phyloP scores from a whole-genome alignment of 202 grass and related monocot genomes.

The Musa balbisiana region DNA sequence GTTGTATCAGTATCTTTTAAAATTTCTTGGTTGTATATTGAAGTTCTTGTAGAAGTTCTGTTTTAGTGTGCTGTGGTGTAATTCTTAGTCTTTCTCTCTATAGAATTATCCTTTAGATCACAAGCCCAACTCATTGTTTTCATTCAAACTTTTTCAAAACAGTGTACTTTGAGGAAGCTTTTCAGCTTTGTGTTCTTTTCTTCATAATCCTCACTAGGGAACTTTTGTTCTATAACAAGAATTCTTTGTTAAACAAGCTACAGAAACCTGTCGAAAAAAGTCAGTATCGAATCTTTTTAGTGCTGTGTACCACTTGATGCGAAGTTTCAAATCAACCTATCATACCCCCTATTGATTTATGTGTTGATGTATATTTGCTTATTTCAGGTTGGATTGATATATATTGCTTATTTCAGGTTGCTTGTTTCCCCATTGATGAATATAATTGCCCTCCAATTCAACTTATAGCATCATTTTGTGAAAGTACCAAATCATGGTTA shows the following conservation, averaged over 20 bases:
- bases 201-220: background rate
- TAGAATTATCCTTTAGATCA: background rate
- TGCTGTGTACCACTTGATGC: no score
- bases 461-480: conserved; percentile 16
- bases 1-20: background rate
- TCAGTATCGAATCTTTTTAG: background rate
- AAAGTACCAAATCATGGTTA: conserved; percentile 13
- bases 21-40: background rate
- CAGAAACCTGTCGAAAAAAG: background rate
- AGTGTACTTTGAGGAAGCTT: background rate
- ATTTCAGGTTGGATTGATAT: background rate
- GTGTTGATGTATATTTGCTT: background rate
- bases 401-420: conserved; percentile 8
- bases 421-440: conserved; percentile 15
- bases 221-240: background rate
- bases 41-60: background rate
- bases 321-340: background rate
- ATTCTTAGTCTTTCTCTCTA: background rate
- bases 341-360: no score
- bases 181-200: background rate
- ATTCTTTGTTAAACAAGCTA: background rate
- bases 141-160: background rate
- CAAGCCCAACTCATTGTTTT: background rate
- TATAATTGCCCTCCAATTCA: conserved; percentile 13
- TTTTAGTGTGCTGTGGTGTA: background rate